A percentile compares a stretch with the other conserved stretches of the same genome.
Conservation (phyloP, 805 yeast species). For the Naumovozyma baii region DNA sequence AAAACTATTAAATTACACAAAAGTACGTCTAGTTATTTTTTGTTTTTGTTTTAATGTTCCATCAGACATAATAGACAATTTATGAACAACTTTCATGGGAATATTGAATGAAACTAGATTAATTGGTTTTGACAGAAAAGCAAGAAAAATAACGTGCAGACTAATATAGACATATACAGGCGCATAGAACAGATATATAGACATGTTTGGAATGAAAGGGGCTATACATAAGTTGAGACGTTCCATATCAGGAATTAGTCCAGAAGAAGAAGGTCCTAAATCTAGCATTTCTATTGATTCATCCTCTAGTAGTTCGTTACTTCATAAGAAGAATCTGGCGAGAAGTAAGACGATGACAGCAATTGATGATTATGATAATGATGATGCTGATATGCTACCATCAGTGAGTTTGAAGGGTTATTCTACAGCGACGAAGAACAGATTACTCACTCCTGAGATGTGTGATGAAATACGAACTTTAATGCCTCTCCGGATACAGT, state of each 20-base stretch:
- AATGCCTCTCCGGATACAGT: constrained; percentile 70
- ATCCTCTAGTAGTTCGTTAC: constrained; percentile 3
- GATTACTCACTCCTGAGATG: constrained; percentile 48
- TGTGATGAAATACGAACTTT: constrained; percentile 67
- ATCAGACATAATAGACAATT: too few species aligned
- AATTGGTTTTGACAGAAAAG: too few species aligned
- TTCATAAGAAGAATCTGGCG: constrained; percentile 1
- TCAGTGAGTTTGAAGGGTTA: constrained; percentile 56
- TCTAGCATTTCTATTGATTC: constrained; percentile 3
- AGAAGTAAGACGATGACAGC: background rate
- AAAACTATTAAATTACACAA: too few species aligned
- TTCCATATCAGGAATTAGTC: constrained; percentile 4
- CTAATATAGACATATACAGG: too few species aligned
- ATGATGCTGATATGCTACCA: constrained; percentile 37
- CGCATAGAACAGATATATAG: too few species aligned
- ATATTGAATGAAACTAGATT: too few species aligned
- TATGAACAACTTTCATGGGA: too few species aligned
- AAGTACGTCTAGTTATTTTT: too few species aligned
- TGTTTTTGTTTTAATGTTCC: too few species aligned
- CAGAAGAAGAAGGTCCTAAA: background rate
- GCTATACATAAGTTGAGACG: constrained; percentile 12
- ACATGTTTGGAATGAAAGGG: constrained; percentile 13
- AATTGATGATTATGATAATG: constrained; percentile 1
- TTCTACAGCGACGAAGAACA: constrained; percentile 43
- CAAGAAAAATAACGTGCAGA: too few species aligned